Conservation (phyloP, 371 early-diverging fungal genomes). For the Saksenaea vasiformis region DNA sequence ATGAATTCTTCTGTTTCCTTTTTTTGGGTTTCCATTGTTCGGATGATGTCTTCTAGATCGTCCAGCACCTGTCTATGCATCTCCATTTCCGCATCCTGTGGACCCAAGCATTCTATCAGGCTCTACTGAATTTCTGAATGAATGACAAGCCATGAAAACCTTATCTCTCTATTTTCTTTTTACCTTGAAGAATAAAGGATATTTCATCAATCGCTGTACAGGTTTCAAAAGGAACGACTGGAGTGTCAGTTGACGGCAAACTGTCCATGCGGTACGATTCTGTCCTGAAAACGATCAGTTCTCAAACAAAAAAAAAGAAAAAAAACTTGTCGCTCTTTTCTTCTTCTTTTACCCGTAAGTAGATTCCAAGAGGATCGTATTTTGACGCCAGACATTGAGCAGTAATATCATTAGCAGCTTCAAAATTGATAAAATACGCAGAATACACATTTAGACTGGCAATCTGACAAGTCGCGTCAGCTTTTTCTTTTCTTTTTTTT, state of each 20-base stretch:
- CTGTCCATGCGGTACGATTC: slow-evolving; percentile 32
- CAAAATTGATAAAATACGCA: slow-evolving; percentile 39
- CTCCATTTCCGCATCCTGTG: not conserved
- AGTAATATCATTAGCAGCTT: slow-evolving; percentile 33
- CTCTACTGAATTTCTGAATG: not conserved
- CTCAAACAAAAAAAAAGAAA: not conserved
- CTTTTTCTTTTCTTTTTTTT: no score
- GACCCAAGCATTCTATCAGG: not conserved
- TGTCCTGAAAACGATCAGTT: slow-evolving; percentile 1
- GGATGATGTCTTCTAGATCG: slow-evolving; percentile 28
- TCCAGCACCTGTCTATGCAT: slow-evolving; percentile 14
- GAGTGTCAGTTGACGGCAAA: slow-evolving; percentile 38
- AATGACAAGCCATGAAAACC: not conserved
- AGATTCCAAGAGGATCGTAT: slow-evolving; percentile 30
- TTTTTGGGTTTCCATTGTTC: slow-evolving; percentile 34
- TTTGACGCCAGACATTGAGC: slow-evolving; percentile 16
- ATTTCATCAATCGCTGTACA: slow-evolving; percentile 46
- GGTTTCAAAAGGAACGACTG: slow-evolving; percentile 44
- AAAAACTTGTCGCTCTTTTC: not conserved
- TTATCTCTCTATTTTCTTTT: not conserved
- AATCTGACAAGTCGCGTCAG: not conserved
- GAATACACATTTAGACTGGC: slow-evolving; percentile 11
- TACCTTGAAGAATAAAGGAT: slow-evolving; percentile 47
- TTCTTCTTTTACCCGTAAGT: slow-evolving; percentile 25
- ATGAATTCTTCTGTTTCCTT: slow-evolving; percentile 27